Conservation (phyloP, 2,329 filamentous ascomycete genomes). For the Penicillium italicum region DNA sequence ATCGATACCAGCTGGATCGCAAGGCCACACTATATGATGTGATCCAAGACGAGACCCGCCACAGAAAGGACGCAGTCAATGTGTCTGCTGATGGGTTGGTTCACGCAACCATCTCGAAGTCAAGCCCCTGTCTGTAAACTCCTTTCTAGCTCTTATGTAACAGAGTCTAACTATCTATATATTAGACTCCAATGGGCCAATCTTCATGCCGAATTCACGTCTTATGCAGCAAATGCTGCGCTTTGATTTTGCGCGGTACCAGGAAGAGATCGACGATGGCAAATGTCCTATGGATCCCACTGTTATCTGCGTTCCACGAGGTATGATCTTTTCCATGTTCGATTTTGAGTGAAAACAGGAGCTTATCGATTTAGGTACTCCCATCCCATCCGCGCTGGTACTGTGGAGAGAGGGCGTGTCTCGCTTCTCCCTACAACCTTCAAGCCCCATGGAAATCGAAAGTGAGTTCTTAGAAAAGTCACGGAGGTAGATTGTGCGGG, state of each 20-base stretch:
- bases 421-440: constrained; percentile 8
- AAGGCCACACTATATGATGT: constrained; percentile 7
- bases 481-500: no score
- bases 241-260: constrained; percentile 8
- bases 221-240: constrained; percentile 10
- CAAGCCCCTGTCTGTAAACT: constrained; percentile 6
- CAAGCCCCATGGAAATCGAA: constrained; percentile 1
- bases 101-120: constrained; percentile 4
- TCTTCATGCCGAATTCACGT: constrained; percentile 10
- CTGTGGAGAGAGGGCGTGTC: constrained; percentile 5
- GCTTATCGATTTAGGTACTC: constrained; percentile 1
- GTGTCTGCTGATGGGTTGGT: constrained; percentile 5
- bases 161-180: not conserved
- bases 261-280: constrained; percentile 1
- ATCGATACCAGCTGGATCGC: constrained; percentile 4
- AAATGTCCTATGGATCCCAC: constrained; percentile 2
- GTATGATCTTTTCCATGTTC: not conserved
- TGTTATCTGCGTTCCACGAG: constrained; percentile 2
- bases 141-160: not conserved
- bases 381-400: constrained; percentile 2
- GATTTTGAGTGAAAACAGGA: not conserved
- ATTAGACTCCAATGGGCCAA: constrained; percentile 8
- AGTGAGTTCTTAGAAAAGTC: not conserved
- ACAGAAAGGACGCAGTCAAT: constrained; percentile 5
- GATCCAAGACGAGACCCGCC: constrained; percentile 5